Evolutionary conservation across 306 rosid genomes (phyloP).

Genomic region (Vachellia pachyceras): DNA sequence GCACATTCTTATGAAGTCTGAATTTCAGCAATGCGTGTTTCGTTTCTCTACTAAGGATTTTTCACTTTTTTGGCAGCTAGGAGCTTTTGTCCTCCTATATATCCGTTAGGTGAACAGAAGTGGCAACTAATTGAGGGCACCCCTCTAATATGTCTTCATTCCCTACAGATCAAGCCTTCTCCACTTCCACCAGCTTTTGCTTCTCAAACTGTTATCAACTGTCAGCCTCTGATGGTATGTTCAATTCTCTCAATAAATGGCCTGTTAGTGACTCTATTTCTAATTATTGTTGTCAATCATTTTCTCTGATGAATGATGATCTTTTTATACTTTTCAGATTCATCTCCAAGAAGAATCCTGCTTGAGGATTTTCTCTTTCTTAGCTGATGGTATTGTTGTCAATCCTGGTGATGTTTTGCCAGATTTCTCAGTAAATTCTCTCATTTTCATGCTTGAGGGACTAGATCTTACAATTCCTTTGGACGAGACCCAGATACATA

Average conservation of each 20-base stretch:
- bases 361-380: slow-evolving; percentile 86
- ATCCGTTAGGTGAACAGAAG: slow-evolving; percentile 78
- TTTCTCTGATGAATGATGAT: slow-evolving; percentile 8
- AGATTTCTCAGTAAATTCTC: slow-evolving; percentile 77
- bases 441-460: slow-evolving; percentile 69
- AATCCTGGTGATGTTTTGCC: slow-evolving; percentile 80
- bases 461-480: slow-evolving; percentile 77
- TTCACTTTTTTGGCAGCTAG: slow-evolving; percentile 60
- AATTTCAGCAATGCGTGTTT: slow-evolving; percentile 23
- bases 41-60: slow-evolving; percentile 31
- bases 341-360: slow-evolving; percentile 91
- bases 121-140: slow-evolving; percentile 69
- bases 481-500: slow-evolving; percentile 51
- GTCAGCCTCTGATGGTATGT: slow-evolving; percentile 88
- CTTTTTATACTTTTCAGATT: slow-evolving; percentile 55
- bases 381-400: slow-evolving; percentile 89
- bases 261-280: slow-evolving; percentile 14
- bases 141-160: slow-evolving; percentile 78
- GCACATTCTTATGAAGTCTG: slow-evolving; percentile 10
- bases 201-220: slow-evolving; percentile 83
- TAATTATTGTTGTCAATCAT: slow-evolving; percentile 9
- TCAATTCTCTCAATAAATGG: slow-evolving; percentile 31
- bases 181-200: slow-evolving; percentile 90
- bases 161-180: slow-evolving; percentile 80
- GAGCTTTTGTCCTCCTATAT: slow-evolving; percentile 90